These are phyloP conservation scores for Gastrolobium bilobum DNA, from an alignment of 306 rosid species.

Conservation along the genomic window DNA sequence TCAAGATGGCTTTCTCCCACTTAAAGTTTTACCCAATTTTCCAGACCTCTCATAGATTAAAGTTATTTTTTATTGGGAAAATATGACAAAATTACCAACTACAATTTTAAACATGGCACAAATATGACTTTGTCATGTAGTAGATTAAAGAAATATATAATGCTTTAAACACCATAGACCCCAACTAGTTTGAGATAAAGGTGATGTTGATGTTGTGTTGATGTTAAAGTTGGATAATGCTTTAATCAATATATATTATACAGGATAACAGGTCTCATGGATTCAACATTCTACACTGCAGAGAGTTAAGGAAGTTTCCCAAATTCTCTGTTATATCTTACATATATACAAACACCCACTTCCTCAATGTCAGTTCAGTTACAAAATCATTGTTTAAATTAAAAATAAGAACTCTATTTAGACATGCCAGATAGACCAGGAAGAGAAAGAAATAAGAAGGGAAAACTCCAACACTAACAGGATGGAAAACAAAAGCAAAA, in stretches of 20 bases:
- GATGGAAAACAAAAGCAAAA: not conserved
- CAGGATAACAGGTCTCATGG: not conserved
- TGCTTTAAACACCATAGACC: not conserved
- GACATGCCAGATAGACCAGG: slow-evolving; percentile 2
- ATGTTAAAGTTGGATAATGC: no score
- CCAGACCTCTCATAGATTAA: not conserved
- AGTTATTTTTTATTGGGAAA: not conserved
- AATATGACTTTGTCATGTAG: not conserved
- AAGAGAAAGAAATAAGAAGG: not conserved
- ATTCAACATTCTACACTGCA: not conserved
- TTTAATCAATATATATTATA: not conserved
- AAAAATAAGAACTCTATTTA: not conserved
- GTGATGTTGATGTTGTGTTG: no score
- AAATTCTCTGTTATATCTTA: not conserved
- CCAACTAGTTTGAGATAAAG: no score
- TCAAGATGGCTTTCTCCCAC: not conserved
- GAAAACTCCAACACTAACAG: not conserved
- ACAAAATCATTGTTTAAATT: not conserved
- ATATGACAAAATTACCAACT: not conserved
- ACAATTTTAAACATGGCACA: not conserved
- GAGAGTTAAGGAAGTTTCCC: not conserved
- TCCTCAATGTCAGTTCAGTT: not conserved
- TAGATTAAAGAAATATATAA: not conserved
- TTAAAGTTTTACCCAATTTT: not conserved
- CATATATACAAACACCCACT: not conserved